Evolutionary conservation across 768 basidiomycete genomes (phyloP).

Genomic region (Amanita pseudoporphyria): DNA sequence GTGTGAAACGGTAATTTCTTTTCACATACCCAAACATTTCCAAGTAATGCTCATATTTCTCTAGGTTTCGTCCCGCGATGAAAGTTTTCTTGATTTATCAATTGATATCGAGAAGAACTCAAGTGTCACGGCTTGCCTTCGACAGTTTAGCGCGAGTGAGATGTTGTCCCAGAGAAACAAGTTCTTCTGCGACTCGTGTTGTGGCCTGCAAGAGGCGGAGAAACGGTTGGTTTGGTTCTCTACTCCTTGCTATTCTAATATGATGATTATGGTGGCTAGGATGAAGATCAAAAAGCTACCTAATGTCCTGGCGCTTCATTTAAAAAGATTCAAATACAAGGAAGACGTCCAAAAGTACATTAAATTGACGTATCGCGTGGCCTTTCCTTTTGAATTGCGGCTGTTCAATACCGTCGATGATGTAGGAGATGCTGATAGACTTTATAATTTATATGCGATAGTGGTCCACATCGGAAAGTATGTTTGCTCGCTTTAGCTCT

Average conservation of each 20-base stretch:
- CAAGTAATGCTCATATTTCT: conserved; percentile 7
- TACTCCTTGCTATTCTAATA: conserved; percentile 5
- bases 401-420: conserved; percentile 97
- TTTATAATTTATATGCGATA: conserved; percentile 93
- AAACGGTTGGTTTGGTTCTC: conserved; percentile 57
- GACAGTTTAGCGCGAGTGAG: conserved; percentile 95
- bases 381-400: conserved; percentile 90
- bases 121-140: conserved; percentile 89
- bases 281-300: conserved; percentile 99
- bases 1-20: conserved; percentile 75
- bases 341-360: conserved; percentile 85
- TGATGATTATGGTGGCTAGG: conserved; percentile 29
- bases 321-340: conserved; percentile 99
- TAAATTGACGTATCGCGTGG: conserved; percentile 94
- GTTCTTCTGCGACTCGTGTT: conserved; percentile 96
- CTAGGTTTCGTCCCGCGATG: conserved; percentile 87
- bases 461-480: conserved; percentile 99
- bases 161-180: conserved; percentile 99
- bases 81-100: conserved; percentile 95
- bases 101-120: conserved; percentile 99
- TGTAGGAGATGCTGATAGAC: conserved; percentile 78
- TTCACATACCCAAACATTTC: conserved; percentile 5
- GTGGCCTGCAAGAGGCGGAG: conserved; percentile 95
- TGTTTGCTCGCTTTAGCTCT: conserved; percentile 23
- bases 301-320: conserved; percentile 88